Conservation (phyloP, 495 filamentous ascomycete species). For the Geoglossum glabrum region DNA sequence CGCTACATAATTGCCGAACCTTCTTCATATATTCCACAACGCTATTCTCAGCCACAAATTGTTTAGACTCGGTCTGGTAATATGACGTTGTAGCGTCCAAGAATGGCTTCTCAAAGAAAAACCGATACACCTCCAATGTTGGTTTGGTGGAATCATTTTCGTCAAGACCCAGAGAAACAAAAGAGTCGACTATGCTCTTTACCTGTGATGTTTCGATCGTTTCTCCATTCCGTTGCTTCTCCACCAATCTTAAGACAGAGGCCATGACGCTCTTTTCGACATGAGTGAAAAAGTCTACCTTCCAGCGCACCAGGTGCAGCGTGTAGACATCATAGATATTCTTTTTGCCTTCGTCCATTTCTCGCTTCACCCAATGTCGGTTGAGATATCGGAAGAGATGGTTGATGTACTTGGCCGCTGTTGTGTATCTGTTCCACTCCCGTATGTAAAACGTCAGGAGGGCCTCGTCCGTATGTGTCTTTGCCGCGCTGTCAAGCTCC, state of each 20-base stretch:
- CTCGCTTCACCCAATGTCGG: slow-evolving; percentile 94
- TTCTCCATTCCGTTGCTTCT: slow-evolving; percentile 94
- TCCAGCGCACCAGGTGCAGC: slow-evolving; percentile 86
- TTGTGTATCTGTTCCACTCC: slow-evolving; percentile 91
- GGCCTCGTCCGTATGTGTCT: slow-evolving; percentile 69
- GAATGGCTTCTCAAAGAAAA: slow-evolving; percentile 82
- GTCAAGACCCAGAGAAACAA: slow-evolving; percentile 80
- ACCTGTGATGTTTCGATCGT: slow-evolving; percentile 95
- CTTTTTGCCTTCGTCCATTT: slow-evolving; percentile 99
- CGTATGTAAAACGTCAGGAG: slow-evolving; percentile 87
- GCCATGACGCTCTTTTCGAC: slow-evolving; percentile 84
- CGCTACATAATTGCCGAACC: slow-evolving; percentile 5
- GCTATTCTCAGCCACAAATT: slow-evolving; percentile 89
- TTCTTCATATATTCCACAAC: slow-evolving; percentile 99
- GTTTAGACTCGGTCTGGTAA: slow-evolving; percentile 80
- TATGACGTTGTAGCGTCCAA: slow-evolving; percentile 65
- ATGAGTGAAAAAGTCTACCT: slow-evolving; percentile 64
- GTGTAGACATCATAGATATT: slow-evolving; percentile 97
- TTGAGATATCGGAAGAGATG: slow-evolving; percentile 96
- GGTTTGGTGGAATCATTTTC: slow-evolving; percentile 84
- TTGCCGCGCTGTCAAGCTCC: slow-evolving; percentile 43
- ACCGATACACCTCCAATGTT: slow-evolving; percentile 84
- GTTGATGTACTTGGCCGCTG: slow-evolving; percentile 88
- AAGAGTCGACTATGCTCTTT: slow-evolving; percentile 91
- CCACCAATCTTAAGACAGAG: slow-evolving; percentile 82